Percentiles rank a stretch among this genome's conserved stretches.
These are phyloP conservation scores for Schoenoplectus tabernaemontani DNA, from an alignment of 202 grass and related monocot genomes.

Conservation along the genomic window DNA sequence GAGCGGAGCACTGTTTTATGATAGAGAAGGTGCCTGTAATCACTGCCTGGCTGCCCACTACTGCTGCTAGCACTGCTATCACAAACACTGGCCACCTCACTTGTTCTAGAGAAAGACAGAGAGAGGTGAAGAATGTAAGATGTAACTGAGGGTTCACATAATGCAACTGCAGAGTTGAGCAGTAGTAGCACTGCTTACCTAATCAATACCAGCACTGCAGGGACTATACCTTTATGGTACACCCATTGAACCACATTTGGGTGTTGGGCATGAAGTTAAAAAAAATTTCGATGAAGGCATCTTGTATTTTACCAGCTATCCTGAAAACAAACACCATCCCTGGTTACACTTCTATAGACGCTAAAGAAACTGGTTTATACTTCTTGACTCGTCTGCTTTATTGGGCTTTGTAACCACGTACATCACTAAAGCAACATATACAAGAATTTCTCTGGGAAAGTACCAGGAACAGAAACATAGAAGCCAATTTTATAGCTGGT, in stretches of 20 bases:
- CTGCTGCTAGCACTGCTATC: constrained; percentile 74
- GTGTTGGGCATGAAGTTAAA: not conserved
- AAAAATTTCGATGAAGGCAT: not conserved
- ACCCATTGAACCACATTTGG: not conserved
- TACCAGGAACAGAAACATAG: constrained; percentile 97
- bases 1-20: constrained; percentile 80
- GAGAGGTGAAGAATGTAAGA: constrained; percentile 6
- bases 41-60: constrained; percentile 81
- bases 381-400: not conserved
- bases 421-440: not conserved
- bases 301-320: not conserved
- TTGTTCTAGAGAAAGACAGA: constrained; percentile 62
- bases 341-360: not conserved
- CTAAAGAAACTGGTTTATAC: not conserved
- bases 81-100: constrained; percentile 87
- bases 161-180: not conserved
- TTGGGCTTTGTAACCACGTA: not conserved
- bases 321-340: not conserved
- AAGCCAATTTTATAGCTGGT: constrained; percentile 73
- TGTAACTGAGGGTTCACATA: not conserved
- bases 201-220: not conserved
- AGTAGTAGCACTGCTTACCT: not conserved
- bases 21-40: constrained; percentile 95
- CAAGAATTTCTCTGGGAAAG: constrained; percentile 6
- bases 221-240: not conserved